Conservation (phyloP, 2,329 filamentous ascomycete species). For the Emmonsia crescens region DNA sequence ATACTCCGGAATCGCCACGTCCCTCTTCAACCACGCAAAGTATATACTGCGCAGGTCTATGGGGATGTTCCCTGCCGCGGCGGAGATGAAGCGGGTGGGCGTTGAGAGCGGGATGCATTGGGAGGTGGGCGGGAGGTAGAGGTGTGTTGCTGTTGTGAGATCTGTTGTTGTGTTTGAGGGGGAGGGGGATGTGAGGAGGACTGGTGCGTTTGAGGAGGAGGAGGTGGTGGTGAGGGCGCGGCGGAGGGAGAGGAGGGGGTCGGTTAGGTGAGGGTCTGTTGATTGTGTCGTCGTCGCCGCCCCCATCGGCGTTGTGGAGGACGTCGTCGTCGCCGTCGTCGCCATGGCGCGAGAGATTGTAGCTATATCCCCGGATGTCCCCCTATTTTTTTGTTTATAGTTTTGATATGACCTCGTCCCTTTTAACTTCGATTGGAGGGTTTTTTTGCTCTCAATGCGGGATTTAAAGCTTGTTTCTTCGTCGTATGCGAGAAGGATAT, state of each 20-base stretch:
- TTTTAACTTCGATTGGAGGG: no score
- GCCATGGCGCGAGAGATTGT: neutral
- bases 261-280: slow-evolving; percentile 43
- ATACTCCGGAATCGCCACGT: slow-evolving; percentile 82
- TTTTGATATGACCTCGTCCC: no score
- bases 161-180: slow-evolving; percentile 60
- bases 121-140: slow-evolving; percentile 51
- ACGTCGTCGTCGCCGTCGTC: neutral
- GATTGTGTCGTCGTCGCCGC: neutral
- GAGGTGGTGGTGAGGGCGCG: slow-evolving; percentile 63
- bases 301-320: neutral
- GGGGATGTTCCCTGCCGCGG: slow-evolving; percentile 48
- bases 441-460: no score
- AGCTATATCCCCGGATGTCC: no score
- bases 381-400: no score
- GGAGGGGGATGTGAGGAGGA: slow-evolving; percentile 57
- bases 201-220: slow-evolving; percentile 56
- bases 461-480: no score
- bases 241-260: slow-evolving; percentile 74
- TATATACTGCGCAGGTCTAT: slow-evolving; percentile 90
- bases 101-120: slow-evolving; percentile 58
- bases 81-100: slow-evolving; percentile 79
- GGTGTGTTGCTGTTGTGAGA: slow-evolving; percentile 48
- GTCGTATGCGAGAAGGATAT: no score
- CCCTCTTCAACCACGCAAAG: slow-evolving; percentile 91